Evolutionary conservation across 495 filamentous ascomycete species (phyloP).

Genomic region (Elasticomyces elasticus): DNA sequence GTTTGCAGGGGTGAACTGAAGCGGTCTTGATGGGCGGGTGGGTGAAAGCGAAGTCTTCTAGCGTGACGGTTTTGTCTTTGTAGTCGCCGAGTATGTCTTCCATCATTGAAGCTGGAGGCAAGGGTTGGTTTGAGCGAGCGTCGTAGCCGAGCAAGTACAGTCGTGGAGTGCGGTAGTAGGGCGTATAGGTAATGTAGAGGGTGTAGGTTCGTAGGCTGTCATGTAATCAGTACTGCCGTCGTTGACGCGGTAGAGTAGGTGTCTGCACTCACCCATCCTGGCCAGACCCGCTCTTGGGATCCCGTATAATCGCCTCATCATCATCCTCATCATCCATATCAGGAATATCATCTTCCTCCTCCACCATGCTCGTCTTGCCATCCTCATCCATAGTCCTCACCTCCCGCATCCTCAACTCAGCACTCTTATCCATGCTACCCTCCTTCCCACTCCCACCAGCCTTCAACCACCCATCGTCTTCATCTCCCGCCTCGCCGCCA

Average conservation of each 20-base stretch:
- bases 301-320: constrained; percentile 91
- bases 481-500: constrained; percentile 39
- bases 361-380: constrained; percentile 59
- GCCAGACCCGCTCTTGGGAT: constrained; percentile 45
- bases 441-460: constrained; percentile 41
- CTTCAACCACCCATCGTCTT: constrained; percentile 82
- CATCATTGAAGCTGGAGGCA: constrained; percentile 88
- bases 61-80: constrained; percentile 97
- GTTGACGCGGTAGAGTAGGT: background rate
- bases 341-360: constrained; percentile 78
- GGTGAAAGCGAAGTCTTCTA: constrained; percentile 94
- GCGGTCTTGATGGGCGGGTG: constrained; percentile 81
- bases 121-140: constrained; percentile 50
- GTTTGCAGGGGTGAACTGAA: constrained; percentile 84
- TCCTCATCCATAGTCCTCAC: constrained; percentile 78
- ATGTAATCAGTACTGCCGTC: background rate
- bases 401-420: constrained; percentile 64
- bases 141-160: constrained; percentile 86
- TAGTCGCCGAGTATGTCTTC: constrained; percentile 99
- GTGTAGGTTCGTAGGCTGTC: constrained; percentile 73
- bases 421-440: constrained; percentile 57
- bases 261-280: constrained; percentile 67
- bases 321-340: constrained; percentile 98
- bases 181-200: constrained; percentile 94
- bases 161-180: constrained; percentile 92